A percentile compares a stretch with the other conserved stretches of the same genome.
These are phyloP conservation scores for Dendrobium chrysotoxum DNA, from an alignment of 106 monocot species.

Conservation along the genomic window DNA sequence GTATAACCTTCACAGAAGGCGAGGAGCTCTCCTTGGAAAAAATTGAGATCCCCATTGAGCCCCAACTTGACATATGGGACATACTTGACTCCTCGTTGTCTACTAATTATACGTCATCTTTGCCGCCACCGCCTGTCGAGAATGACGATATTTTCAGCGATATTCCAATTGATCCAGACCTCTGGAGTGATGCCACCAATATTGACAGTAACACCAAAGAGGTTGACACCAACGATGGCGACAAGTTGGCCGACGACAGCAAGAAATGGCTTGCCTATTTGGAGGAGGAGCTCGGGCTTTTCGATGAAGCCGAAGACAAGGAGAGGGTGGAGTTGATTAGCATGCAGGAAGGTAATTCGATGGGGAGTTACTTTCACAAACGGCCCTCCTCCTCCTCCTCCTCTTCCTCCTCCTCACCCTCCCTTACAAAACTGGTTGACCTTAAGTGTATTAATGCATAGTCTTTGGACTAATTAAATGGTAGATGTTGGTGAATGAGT, in stretches of 20 bases:
- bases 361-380: slow-evolving; percentile 16
- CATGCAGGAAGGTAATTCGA: neutral
- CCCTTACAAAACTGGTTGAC: neutral
- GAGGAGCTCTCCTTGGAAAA: neutral
- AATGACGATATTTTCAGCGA: neutral
- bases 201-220: too few relatives aligned
- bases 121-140: neutral
- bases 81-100: neutral
- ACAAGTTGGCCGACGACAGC: neutral
- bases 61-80: slow-evolving; percentile 4
- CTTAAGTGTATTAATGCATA: neutral
- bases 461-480: neutral
- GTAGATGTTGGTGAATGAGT: too few relatives aligned
- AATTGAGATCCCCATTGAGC: slow-evolving; percentile 16
- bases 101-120: too few relatives aligned
- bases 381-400: too few relatives aligned
- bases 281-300: slow-evolving; percentile 37
- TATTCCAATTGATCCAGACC: neutral
- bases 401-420: neutral
- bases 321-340: neutral
- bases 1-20: neutral
- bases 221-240: neutral
- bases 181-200: neutral
- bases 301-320: neutral
- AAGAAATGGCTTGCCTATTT: slow-evolving; percentile 28